These are phyloP conservation scores for Nidularia sp. DNA, from an alignment of 768 basidiomycete genomes.

Conservation along the genomic window DNA sequence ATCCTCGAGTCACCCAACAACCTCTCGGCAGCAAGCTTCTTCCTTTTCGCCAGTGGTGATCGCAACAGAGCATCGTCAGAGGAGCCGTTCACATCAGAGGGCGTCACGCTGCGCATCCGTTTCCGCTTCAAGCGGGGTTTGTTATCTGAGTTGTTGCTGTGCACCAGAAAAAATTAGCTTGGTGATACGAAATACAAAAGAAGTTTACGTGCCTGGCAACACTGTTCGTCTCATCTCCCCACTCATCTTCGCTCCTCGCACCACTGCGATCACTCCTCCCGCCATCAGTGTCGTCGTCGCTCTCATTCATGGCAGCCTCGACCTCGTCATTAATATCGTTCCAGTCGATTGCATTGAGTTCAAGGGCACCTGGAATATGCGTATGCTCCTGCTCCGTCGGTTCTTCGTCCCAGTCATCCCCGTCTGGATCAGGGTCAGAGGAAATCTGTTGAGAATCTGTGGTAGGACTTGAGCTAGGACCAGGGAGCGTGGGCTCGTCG, in stretches of 20 bases:
- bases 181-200: not conserved
- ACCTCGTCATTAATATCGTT: conserved; percentile 83
- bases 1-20: conserved; percentile 55
- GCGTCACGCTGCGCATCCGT: conserved; percentile 68
- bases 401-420: conserved; percentile 61
- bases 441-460: conserved; percentile 46
- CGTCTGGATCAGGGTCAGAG: conserved; percentile 64
- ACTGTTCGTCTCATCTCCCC: conserved; percentile 48
- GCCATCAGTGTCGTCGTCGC: conserved; percentile 56
- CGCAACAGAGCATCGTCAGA: conserved; percentile 40
- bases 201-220: conserved; percentile 16
- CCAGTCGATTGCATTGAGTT: conserved; percentile 71
- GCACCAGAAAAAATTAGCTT: not conserved
- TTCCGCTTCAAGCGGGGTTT: conserved; percentile 55
- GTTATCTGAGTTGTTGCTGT: conserved; percentile 29
- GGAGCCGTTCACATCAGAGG: conserved; percentile 47
- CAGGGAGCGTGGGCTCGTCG: conserved; percentile 43
- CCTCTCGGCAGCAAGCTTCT: conserved; percentile 66
- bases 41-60: conserved; percentile 78
- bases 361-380: conserved; percentile 25
- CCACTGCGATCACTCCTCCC: conserved; percentile 32
- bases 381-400: conserved; percentile 24
- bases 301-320: conserved; percentile 82
- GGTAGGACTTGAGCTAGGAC: conserved; percentile 28
- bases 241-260: conserved; percentile 52